Conservation (phyloP, 208 protist species). For the Crithidia sp. region DNA sequence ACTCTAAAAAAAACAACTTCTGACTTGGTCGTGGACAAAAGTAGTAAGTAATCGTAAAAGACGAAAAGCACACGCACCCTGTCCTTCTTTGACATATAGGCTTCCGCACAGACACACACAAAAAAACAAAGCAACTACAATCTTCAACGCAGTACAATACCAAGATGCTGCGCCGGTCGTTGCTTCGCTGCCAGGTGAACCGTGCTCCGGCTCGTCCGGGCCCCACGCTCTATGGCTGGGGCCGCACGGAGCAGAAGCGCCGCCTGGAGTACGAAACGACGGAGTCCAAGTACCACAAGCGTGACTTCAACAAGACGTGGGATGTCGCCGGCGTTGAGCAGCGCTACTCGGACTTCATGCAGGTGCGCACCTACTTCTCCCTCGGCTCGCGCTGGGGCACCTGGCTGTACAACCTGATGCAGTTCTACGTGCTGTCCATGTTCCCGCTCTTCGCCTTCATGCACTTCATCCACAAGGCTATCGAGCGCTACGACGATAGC, state of each 20-base stretch:
- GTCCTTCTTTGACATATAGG: not conserved
- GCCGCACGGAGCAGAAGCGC: constrained; percentile 90
- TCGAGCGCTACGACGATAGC: constrained; percentile 85
- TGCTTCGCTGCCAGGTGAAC: constrained; percentile 69
- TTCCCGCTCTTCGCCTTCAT: constrained; percentile 85
- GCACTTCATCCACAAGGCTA: constrained; percentile 81
- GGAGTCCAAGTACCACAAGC: constrained; percentile 91
- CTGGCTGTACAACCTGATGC: constrained; percentile 90
- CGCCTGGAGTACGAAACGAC: constrained; percentile 91
- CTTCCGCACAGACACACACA: not conserved
- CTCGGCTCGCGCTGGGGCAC: constrained; percentile 88
- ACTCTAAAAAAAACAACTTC: not conserved
- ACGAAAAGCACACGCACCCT: not conserved
- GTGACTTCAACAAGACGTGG: constrained; percentile 93
- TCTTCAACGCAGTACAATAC: constrained; percentile 9
- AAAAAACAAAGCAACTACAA: not conserved
- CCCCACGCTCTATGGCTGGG: constrained; percentile 91
- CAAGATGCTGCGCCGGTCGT: constrained; percentile 80
- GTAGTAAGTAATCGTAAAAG: not conserved
- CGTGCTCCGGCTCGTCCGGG: constrained; percentile 85
- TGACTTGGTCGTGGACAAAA: not conserved
- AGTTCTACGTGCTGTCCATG: constrained; percentile 88
- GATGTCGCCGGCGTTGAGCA: constrained; percentile 89
- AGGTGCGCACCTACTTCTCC: constrained; percentile 90
- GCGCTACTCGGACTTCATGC: constrained; percentile 90